Evolutionary conservation across 805 yeast genomes (phyloP).

Genomic region (Candida ortonii): DNA sequence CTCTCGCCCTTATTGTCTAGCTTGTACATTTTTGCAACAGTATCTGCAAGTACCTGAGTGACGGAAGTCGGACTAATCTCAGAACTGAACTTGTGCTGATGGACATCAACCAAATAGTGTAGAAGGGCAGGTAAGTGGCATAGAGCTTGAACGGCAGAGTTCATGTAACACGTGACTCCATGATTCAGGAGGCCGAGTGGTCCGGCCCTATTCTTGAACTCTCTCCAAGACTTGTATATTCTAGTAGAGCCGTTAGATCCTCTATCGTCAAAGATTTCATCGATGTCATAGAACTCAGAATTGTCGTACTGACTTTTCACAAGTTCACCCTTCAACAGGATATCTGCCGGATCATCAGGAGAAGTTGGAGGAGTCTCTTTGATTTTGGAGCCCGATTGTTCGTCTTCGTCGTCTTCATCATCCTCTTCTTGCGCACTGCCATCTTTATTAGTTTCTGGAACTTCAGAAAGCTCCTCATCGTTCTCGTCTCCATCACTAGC

Average conservation of each 20-base stretch:
- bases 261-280: conserved; percentile 55
- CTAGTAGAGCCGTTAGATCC: conserved; percentile 62
- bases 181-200: conserved; percentile 78
- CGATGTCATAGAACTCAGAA: conserved; percentile 51
- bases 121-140: conserved; percentile 88
- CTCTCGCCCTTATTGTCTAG: conserved; percentile 40
- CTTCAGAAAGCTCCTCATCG: conserved; percentile 14
- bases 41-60: conserved; percentile 63
- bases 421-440: conserved; percentile 17
- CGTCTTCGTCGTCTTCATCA: conserved; percentile 27
- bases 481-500: conserved; percentile 31
- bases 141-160: conserved; percentile 89
- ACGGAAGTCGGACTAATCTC: conserved; percentile 56
- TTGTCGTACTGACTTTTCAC: conserved; percentile 22
- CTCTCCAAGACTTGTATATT: conserved; percentile 73
- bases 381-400: conserved; percentile 13
- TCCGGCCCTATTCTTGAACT: conserved; percentile 46
- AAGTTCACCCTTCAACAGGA: conserved; percentile 14
- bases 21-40: conserved; percentile 67
- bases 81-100: conserved; percentile 48
- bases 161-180: conserved; percentile 96
- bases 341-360: conserved; percentile 30
- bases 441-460: conserved; percentile 21
- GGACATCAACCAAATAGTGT: conserved; percentile 71
- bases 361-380: conserved; percentile 35